Base-by-base conservation (phyloP, 169 alveolate species). In the Plasmodium fragile region DNA sequence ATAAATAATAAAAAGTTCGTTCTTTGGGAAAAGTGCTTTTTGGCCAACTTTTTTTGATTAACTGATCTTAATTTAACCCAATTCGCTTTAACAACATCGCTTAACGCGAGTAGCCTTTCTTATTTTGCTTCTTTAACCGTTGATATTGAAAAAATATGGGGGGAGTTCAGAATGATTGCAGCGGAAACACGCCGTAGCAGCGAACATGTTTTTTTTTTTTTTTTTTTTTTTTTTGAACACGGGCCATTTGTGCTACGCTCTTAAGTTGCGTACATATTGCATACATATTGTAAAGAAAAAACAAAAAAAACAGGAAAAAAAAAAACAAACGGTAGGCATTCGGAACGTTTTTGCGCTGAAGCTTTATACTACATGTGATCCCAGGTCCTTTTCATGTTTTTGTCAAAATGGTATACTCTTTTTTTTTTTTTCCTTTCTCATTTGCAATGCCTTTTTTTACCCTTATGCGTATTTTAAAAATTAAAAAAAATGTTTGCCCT, bases 361-460 rank as follows among this genome's bases (percentile, higher is more conserved):
- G n/a, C 75, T 22, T n/a, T 28, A 65, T 25, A 65, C 25, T 22
- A 65, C 32, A 5, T 65, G 41, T 65, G 5, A 22, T 25, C 16
- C 32, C 36, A 65, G 7, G n/a, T 59, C 32, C 36, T 65, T 65
- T 65, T 25, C 36, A 25, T 65, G 18, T 65, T 16, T 39, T 22
- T 65, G 11, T 22, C 41, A 65, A 65, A 28, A n/a, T n/a, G 8
- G 36, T 28, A 65, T 65, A 65, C n/a, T 8, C n/a, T 65, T 65
- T 65, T 28, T 28, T 65, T n/a, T 28, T 65, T 4, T 25, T 65
- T 39, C 36, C 36, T 65, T 22, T 65, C 36, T 65, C n/a, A 65
- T 65, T 65, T 65, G 75, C n/a, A 65, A 65, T 34, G 75, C 36
- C 75, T 8, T 65, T 65, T 65, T 65, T 65, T 65, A 18, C 75